Evolutionary conservation across 257 asterid species (phyloP), one percentile per base, ranked within the genome.

Genomic region (Misopates orontium): DNA sequence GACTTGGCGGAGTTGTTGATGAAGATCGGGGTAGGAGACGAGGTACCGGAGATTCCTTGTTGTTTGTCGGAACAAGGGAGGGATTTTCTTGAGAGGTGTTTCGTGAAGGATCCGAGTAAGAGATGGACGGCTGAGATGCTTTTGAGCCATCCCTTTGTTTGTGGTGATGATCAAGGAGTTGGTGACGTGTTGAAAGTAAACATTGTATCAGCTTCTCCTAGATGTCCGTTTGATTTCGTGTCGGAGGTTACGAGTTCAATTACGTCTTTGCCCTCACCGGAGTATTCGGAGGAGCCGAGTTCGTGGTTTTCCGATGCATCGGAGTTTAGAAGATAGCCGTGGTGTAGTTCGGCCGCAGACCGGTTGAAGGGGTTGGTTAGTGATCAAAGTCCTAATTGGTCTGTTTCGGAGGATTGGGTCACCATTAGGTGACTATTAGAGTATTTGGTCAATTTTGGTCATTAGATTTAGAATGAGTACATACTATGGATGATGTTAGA

Each of bases 121-220:
- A 80, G 98, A 81, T 92, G 96, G 98, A 92, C 97, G 82, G 98
- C 96, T 36, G 93, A 81, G 88, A 89, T 89, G 98, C 98, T 92
- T 28, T 54, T 87, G 19, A 49, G 77, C 23, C 98, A 92, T 56
- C 91, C 94, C 1, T 92, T 92, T 14, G 74, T 91, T 51, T 22
- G 66, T 4, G 74, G 69, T 19, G 68, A 61, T 63, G 71, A 64
- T 39, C 72, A 9, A 4, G 67, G 36, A 11, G 75, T 48, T 14
- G 51, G 11, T 64, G 67, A 66, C 60, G 17, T 71, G 54, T 67
- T 25, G 53, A 25, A 58, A 13, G 18, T 32, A 54, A 3, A 54
- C 40, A 20, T 17, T 5, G 59, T 66, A 1, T 72, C 82, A 0
- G 19, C 71, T 0, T 89, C 98, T 58, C 96, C 98, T 0, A 79